Conservation (phyloP, 768 basidiomycete genomes). For the Xerocomus potaroensis region DNA sequence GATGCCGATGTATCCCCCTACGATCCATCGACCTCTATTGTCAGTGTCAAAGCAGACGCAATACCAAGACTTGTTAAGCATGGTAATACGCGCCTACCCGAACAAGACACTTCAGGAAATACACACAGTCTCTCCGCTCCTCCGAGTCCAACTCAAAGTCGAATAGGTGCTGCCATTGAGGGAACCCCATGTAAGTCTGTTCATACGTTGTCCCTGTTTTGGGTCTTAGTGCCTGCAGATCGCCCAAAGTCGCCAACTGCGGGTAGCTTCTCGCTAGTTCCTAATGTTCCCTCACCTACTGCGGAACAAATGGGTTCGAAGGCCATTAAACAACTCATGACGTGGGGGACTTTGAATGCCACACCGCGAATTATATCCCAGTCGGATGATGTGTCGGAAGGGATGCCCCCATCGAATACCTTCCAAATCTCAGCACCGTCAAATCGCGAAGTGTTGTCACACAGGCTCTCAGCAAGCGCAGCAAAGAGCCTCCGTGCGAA, state of each 20-base stretch:
- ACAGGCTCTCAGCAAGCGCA: constrained; percentile 77
- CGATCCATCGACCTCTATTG: constrained; percentile 37
- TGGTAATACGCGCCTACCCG: constrained; percentile 73
- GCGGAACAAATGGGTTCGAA: constrained; percentile 74
- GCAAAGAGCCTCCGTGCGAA: constrained; percentile 76
- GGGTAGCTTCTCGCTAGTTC: constrained; percentile 70
- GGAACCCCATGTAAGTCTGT: constrained; percentile 78
- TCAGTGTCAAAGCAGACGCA: constrained; percentile 30
- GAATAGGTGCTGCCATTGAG: constrained; percentile 87
- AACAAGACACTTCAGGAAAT: constrained; percentile 54
- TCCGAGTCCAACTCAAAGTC: constrained; percentile 86
- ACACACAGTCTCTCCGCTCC: constrained; percentile 52
- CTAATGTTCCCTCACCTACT: constrained; percentile 83
- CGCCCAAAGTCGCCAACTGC: constrained; percentile 52
- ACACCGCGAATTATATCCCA: constrained; percentile 85
- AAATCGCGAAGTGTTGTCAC: constrained; percentile 77
- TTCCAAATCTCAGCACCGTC: constrained; percentile 79
- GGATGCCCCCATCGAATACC: constrained; percentile 43
- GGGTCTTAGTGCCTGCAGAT: constrained; percentile 42
- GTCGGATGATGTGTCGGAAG: constrained; percentile 49
- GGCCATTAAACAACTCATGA: constrained; percentile 92
- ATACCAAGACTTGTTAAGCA: constrained; percentile 69
- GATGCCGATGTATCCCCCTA: constrained; percentile 87
- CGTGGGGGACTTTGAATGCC: constrained; percentile 90
- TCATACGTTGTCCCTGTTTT: background rate